Base-by-base conservation (phyloP, 345 rosid genomes). In the Cardiospermum halicacabum region DNA sequence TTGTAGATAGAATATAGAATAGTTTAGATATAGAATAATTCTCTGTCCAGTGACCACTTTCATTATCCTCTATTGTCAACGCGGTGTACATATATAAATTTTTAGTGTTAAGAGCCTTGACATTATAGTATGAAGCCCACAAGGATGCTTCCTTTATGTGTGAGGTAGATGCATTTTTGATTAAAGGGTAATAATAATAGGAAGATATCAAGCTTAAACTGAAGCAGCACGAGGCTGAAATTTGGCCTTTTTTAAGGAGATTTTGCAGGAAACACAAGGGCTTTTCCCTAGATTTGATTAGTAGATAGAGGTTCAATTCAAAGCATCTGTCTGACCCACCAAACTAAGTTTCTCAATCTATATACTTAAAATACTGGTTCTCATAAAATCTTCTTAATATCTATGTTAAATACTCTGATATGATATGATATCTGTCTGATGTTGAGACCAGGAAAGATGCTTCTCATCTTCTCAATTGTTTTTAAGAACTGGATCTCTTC, bases 221-320 rank as follows among this genome's bases (percentile, higher is more conserved):
- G 81, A 79, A 71, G 61, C 50, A 78, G 72, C 81, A 78, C 73
- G 78, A 68, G 75, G 64, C 81, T 73, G 75, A 70, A 72, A 58
- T 75, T 60, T 68, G 77, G 77, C 84, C 68, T 78, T 82, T 79
- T 77, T 82, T 73, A 67, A 77, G 85, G 88, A 75, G 78, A 73
- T 60, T 36, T 56, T 68, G 62, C 61, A 78, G 78, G 73, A 69
- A 56, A n/a, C 60, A 53, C 65, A 56, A 66, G 53, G 66, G 53
- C 56, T 37, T 61, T 65, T 59, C 68, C 58, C 69, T 43, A 73
- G 81, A 63, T 70, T 70, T 77, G 71, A n/a, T n/a, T n/a, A 68
- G 66, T 60, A 58, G 60, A 66, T 69, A 64, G 70, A 69, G 51
- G 71, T 76, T 65, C 71, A 72, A 68, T 76, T 65, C 71, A 72